Evolutionary conservation across 345 rosid species (phyloP).

Genomic region (Gossypium raimondii): DNA sequence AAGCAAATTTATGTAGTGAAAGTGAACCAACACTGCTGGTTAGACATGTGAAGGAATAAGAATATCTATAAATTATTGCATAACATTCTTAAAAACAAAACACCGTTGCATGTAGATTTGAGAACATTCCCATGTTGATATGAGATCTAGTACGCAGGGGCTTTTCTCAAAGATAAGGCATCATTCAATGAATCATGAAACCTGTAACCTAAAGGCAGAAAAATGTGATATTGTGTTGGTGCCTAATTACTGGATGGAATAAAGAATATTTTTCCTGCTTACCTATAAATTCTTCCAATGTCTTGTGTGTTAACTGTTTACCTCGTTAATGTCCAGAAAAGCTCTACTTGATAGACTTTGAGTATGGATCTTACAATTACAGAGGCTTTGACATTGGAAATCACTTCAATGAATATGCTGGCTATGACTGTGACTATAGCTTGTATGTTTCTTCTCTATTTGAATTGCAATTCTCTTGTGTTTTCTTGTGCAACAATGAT

Average conservation of each 20-base stretch:
- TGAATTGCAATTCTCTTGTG: slow-evolving; percentile 8
- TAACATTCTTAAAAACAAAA: neutral
- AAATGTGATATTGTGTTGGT: neutral
- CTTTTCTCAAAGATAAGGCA: neutral
- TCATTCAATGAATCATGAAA: neutral
- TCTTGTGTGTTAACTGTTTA: slow-evolving; percentile 33
- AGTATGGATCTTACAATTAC: slow-evolving; percentile 89
- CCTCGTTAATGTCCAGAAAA: slow-evolving; percentile 47
- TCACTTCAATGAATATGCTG: slow-evolving; percentile 93
- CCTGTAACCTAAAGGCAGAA: neutral
- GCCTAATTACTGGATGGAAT: neutral
- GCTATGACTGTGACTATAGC: slow-evolving; percentile 90
- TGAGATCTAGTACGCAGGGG: neutral
- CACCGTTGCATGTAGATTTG: neutral
- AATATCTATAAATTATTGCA: neutral
- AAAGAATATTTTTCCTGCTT: neutral
- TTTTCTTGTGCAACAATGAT: neutral
- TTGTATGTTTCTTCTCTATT: slow-evolving; percentile 45
- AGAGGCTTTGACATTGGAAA: slow-evolving; percentile 95
- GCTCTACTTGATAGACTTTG: slow-evolving; percentile 90
- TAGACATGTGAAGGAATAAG: neutral
- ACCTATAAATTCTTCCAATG: neutral
- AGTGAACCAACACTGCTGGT: no score
- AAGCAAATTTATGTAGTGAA: neutral
- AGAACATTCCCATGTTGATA: neutral